Evolutionary conservation across 345 rosid species (phyloP), one percentile per base, ranked within the genome.

Genomic region (Draba incana): DNA sequence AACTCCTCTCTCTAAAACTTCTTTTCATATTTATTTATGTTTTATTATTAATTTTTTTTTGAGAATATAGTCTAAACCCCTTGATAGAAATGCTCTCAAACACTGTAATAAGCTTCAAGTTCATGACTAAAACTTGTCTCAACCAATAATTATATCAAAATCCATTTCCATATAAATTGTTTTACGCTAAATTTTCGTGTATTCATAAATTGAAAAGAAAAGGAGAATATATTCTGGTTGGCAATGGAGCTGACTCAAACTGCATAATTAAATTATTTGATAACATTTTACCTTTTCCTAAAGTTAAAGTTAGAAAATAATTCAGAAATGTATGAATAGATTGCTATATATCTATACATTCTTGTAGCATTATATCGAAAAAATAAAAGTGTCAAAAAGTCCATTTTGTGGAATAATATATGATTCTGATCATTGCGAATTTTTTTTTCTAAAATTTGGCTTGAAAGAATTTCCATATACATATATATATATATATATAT

Each of bases 261-360:
- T 45, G 10, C 67, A 50, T 69, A 25, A 50, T 50, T 30, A 62
- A 33, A 43, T 14, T 62, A 48, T 47, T 7, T 48, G 49, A 35
- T 53, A 4, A 37, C 20, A 10, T 49, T 12, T 66, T 35, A 63
- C 33, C 10, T 63, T 71, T 63, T 39, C 30, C 25, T 15, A 55
- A 71, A 64, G 70, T 63, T 44, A 47, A 63, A 71, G 57, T 4
- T 12, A 55, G 4, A 55, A 63, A 64, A 46, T 27, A 62, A 62
- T 54, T 45, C 41, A 23, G 25, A 53, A 1, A 53, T 8, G 2
- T 51, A 60, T 12, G 46, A 58, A 10, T 54, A 53, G 9, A 44
- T 61, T 59, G 31, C 10, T 10, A 47, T 8, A 35, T 35, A 35
- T 6, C 37, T n/a, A 24, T 28, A 39, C 49, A 72, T 57, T 47